Conservation (phyloP, 2,329 filamentous ascomycete genomes). For the Arthrocladium fulminans region DNA sequence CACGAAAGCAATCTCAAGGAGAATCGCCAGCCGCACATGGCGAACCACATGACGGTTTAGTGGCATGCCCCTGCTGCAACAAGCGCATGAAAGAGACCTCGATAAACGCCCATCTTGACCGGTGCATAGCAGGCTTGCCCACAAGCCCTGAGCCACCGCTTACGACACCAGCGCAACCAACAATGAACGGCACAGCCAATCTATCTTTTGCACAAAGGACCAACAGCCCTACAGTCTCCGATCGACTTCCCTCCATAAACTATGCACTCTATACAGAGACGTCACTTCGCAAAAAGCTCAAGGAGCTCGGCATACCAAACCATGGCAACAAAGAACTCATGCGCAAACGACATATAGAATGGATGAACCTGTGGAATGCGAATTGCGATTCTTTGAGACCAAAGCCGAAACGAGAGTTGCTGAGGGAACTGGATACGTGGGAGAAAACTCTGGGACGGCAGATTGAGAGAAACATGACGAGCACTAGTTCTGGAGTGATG, state of each 20-base stretch:
- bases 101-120: constrained; percentile 75
- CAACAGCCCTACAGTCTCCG: constrained; percentile 23
- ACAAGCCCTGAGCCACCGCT: not conserved
- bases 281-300: constrained; percentile 68
- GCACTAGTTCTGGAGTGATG: constrained; percentile 49
- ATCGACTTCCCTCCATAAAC: constrained; percentile 69
- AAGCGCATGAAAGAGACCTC: constrained; percentile 67
- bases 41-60: constrained; percentile 59
- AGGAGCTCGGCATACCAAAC: constrained; percentile 67
- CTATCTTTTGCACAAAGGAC: constrained; percentile 3
- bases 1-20: constrained; percentile 14
- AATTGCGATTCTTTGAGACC: constrained; percentile 80
- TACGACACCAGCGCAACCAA: not conserved
- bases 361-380: constrained; percentile 92
- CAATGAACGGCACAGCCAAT: not conserved
- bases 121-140: constrained; percentile 38
- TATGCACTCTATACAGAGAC: constrained; percentile 80
- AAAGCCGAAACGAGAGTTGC: constrained; percentile 59
- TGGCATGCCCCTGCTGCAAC: constrained; percentile 74
- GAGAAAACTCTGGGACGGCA: constrained; percentile 67
- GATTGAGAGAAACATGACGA: constrained; percentile 17
- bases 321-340: constrained; percentile 60
- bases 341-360: constrained; percentile 77
- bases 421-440: constrained; percentile 76
- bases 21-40: constrained; percentile 1